Evolutionary conservation across 345 rosid species (phyloP), one percentile per base, ranked within the genome.

Genomic region (Conringia planisiliqua): DNA sequence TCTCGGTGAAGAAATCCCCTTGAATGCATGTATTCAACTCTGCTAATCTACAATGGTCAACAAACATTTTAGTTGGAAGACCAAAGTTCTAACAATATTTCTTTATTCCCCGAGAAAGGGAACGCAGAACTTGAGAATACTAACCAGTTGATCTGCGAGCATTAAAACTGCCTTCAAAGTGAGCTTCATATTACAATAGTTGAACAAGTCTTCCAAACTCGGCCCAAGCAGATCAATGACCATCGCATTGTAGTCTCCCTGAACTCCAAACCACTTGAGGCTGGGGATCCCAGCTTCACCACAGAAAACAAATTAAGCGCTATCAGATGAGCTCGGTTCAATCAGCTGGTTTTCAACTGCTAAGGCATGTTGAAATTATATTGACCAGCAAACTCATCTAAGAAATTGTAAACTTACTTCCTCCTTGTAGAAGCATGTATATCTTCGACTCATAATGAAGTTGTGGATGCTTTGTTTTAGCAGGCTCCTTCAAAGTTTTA

Each of bases 151-250:
- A 81, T 90, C 97, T 13, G 97, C 97, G 52, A 90, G 94, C 97
- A 90, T 90, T 71, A 90, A 74, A 11, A 90, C 97, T 16, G 97
- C 76, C 78, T 90, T 90, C 81, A 89, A 77, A 44, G 97, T 77
- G 29, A 90, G 84, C 76, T 82, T 87, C 80, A 94, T 77, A 66
- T 82, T 87, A 85, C 97, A 89, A 51, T 85, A 90, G 82, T 87
- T 89, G 84, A 90, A 90, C 72, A 90, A 66, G 79, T 90, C 97
- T 78, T 90, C 97, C 84, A 90, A 84, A 83, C 97, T 90, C 16
- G 97, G 97, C 11, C 97, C 94, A 74, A 90, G 94, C 67, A 90
- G 92, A 73, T 90, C 97, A 70, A 90, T 89, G 54, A 89, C 94
- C 97, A 90, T 90, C 24, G 87, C 81, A 76, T 85, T 90, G 81